Evolutionary conservation across 257 asterid genomes (phyloP).

Genomic region (Nicotiana obtusifolia): DNA sequence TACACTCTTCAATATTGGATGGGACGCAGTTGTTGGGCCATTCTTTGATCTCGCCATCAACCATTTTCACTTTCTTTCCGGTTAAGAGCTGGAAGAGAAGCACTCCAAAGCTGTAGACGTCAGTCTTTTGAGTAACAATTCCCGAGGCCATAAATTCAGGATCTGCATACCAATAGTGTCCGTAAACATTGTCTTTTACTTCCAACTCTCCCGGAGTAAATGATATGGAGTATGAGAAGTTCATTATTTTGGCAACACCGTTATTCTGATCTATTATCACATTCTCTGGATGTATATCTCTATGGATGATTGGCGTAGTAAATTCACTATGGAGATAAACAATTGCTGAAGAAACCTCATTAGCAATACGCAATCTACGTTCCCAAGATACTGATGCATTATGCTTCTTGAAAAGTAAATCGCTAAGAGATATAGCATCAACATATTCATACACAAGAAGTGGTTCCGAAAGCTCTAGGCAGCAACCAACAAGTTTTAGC

Average conservation of each 20-base stretch:
- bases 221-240: constrained; percentile 9
- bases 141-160: neutral
- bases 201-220: constrained; percentile 19
- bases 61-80: neutral
- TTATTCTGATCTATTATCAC: constrained; percentile 10
- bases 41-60: neutral
- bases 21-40: accelerated
- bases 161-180: neutral
- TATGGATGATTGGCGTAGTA: constrained; percentile 3
- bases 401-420: neutral
- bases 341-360: constrained; percentile 11
- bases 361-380: constrained; percentile 13
- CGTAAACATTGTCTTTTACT: neutral
- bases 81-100: neutral
- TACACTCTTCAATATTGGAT: neutral
- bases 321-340: constrained; percentile 16
- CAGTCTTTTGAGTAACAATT: neutral
- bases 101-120: neutral
- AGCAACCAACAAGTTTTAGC: constrained; percentile 12
- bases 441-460: constrained; percentile 15
- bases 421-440: neutral
- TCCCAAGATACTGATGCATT: neutral
- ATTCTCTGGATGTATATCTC: constrained; percentile 8
- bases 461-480: constrained; percentile 9
- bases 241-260: constrained; percentile 7